Evolutionary conservation across 148 eudicot species (phyloP), one percentile per base, ranked within the genome.

Genomic region (Persicaria maculosa): DNA sequence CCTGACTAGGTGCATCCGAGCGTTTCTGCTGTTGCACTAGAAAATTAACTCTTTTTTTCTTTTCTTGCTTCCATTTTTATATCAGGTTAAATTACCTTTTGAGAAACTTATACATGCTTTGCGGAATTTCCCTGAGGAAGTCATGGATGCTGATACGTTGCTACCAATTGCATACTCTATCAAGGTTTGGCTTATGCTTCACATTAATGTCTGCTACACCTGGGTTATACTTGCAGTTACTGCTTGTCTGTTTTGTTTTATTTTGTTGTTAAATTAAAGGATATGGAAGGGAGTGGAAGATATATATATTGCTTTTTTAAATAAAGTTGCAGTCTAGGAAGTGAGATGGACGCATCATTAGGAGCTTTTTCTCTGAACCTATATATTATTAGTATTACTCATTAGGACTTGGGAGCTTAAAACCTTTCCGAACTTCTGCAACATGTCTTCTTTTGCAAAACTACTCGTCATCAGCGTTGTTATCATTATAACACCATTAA

Each of bases 41-140:
- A 65, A 43, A 12, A 0, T 12, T 65, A 40, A 58, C 15, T 43
- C 47, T 67, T 17, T 48, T 71, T 76, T 47, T 25, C 19, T 72
- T 31, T 31, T 31, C 40, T 31, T 31, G 31, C 61, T 79, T 57
- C 74, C 59, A 65, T 65, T 65, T 40, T 65, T 65, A 46, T 65
- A 77, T 80, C 86, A 96, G 99, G 86, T 89, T 71, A 88, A 85
- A 72, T 80, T 96, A 74, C 99, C 99, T 17, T 96, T 96, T 71
- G 97, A 96, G 85, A 90, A 86, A 80, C 97, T 96, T 77, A 89
- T 96, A 79, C 92, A 87, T 71, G 97, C 93, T 47, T 80, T 96
- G 77, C 97, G 97, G 50, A 92, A 96, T 73, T 96, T 95, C 72
- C 97, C 99, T 40, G 99, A 89, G 58, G 97, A 90, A 85, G 97